Evolutionary conservation across 2,329 filamentous ascomycete genomes (phyloP).

Genomic region (Colletotrichum destructivum): DNA sequence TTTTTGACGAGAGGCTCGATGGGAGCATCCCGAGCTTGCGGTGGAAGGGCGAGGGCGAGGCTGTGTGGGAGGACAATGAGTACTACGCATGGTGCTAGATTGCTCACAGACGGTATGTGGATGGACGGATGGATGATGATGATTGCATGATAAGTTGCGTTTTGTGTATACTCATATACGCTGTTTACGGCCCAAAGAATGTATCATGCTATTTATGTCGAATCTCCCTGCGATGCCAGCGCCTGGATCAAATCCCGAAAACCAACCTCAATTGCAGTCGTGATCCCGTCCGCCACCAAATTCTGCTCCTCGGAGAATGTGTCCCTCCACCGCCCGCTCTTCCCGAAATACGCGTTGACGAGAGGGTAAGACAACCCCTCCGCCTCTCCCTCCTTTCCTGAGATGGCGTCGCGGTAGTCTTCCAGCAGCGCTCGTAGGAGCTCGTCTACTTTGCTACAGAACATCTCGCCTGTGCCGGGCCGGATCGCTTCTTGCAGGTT

Average conservation of each 20-base stretch:
- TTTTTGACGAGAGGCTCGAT: constrained; percentile 51
- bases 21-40: constrained; percentile 52
- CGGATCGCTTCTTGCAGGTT: constrained; percentile 44
- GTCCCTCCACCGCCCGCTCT: constrained; percentile 45
- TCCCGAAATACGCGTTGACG: constrained; percentile 44
- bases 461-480: constrained; percentile 44
- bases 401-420: constrained; percentile 43
- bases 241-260: constrained; percentile 44
- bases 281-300: constrained; percentile 44
- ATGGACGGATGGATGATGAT: constrained; percentile 6
- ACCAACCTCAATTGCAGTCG: constrained; percentile 44
- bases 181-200: background rate
- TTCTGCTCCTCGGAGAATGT: constrained; percentile 43
- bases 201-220: constrained; percentile 16
- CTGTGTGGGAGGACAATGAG: constrained; percentile 50
- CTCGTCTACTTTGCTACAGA: constrained; percentile 41
- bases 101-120: background rate
- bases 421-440: constrained; percentile 42
- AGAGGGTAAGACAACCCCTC: constrained; percentile 38
- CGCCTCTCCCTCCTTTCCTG: constrained; percentile 38
- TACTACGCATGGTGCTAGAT: constrained; percentile 49
- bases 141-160: constrained; percentile 4
- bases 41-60: constrained; percentile 51
- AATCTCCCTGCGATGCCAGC: constrained; percentile 14
- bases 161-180: constrained; percentile 1